A percentile compares a stretch with the other conserved stretches of the same genome.
Evolutionary conservation across 164 flowering plant genomes (phyloP).

Genomic region (Macadamia integrifolia): DNA sequence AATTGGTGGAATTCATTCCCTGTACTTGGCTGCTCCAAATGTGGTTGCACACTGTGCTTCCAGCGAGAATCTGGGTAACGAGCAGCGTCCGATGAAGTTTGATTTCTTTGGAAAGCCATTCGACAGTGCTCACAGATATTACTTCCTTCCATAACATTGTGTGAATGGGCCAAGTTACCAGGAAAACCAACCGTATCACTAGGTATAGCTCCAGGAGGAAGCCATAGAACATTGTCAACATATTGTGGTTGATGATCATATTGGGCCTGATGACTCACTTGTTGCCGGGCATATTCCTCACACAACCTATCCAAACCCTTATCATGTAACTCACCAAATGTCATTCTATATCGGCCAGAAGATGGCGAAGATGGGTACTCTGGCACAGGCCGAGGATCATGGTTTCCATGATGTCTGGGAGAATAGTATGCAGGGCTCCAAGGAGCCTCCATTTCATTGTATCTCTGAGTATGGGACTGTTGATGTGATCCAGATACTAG

Average conservation of each 20-base stretch:
- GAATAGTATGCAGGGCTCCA: constrained; percentile 96
- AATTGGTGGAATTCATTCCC: constrained; percentile 45
- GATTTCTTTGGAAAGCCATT: constrained; percentile 51
- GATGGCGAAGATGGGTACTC: constrained; percentile 82
- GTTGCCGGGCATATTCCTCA: constrained; percentile 19
- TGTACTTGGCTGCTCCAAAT: constrained; percentile 46
- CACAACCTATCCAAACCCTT: constrained; percentile 41
- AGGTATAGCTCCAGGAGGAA: constrained; percentile 45
- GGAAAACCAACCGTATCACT: constrained; percentile 63
- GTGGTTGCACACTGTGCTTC: constrained; percentile 38
- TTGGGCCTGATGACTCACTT: constrained; percentile 31
- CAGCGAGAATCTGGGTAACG: constrained; percentile 28
- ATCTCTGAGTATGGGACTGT: constrained; percentile 45
- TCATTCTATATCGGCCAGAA: constrained; percentile 42
- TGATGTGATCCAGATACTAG: constrained; percentile 43
- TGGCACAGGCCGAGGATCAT: constrained; percentile 42
- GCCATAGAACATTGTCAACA: constrained; percentile 54
- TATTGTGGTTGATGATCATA: constrained; percentile 47
- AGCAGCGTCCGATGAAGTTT: constrained; percentile 17
- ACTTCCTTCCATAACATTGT: constrained; percentile 46
- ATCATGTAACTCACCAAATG: constrained; percentile 50
- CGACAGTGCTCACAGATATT: constrained; percentile 57
- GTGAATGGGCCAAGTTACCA: constrained; percentile 49
- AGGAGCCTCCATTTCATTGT: constrained; percentile 56
- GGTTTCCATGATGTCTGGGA: constrained; percentile 62